Evolutionary conservation across 2,329 filamentous ascomycete genomes (phyloP), one percentile per base, ranked within the genome.

Genomic region (Metarhizium anisopliae): DNA sequence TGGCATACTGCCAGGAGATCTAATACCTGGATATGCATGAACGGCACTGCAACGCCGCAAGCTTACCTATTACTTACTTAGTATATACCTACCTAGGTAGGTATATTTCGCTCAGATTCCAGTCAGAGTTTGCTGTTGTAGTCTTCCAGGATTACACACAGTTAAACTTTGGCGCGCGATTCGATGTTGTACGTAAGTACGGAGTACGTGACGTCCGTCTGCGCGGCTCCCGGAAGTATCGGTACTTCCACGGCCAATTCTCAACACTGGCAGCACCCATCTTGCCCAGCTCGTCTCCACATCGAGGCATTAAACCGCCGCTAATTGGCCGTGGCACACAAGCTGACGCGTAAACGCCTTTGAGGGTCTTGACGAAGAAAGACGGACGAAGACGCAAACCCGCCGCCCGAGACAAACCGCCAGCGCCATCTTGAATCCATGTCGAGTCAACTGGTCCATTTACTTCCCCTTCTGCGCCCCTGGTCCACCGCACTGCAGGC

Each of bases 341-440:
- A 63, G 68, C 68, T 71, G 68, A 71, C 68, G 68, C 68, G 68
- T 70, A 70, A 69, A 69, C 67, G 64, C 61, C 64, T 53, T 50
- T 18, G n/a, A 45, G 29, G 51, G 49, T 30, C 49, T 49, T n/a
- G 45, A 53, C 14, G 50, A 32, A 32, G 42, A 45, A 52, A 29
- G 35, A 54, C 51, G 32, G 43, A 55, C 53, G 49, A 55, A 50
- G 54, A 50, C 30, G 53, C 52, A 52, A 51, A 49, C 25, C 25
- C 35, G 29, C 35, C 35, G 29, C 50, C 51, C 51, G 47, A 54
- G 49, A 54, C 55, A 51, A 25, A 25, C 25, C 25, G 25, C 25
- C 3, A 25, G 25, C 25, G 25, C 25, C 25, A 25, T 25, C 25
- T 35, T 35, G 32, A 35, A 35, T 35, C 32, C 32, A 35, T 11